Base-by-base conservation (phyloP, 2,329 filamentous ascomycete genomes). In the Tympanopsis confertula region DNA sequence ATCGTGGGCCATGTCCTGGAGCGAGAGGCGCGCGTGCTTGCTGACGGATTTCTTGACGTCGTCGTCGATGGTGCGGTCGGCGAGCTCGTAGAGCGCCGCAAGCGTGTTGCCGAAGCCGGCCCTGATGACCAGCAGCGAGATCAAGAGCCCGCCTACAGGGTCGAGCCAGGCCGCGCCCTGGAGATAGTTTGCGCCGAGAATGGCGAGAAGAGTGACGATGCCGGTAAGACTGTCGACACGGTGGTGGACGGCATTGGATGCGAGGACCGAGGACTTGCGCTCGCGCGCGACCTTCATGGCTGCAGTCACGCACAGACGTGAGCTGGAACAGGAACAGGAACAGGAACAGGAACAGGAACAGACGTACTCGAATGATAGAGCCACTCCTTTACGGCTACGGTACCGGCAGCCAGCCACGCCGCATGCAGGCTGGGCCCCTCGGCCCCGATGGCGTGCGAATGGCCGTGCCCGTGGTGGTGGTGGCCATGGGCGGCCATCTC, bases 201-300 rank as follows among this genome's bases (percentile, higher is more conserved):
- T 94, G 18, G 86, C 89, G 40, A 83, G 69, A 20, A 96, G 71
- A 2, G 91, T 93, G 39, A 96, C 91, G 49, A 96, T 84, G 46
- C 89, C 89, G 2, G 91, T 98, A 40, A 95, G 71, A 41, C 87
- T 94, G 61, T 98, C 91, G 54, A 98, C 81, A 42, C 91, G 86
- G 65, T 96, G 91, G 62, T 98, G 91, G 46, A 96, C 73, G 41
- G 91, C 89, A 54, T 98, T 98, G 41, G 88, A 95, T 28, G 89
- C 88, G 18, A 98, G 76, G 42, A 98, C 87, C 5, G 88, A 93
- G 12, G 89, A 96, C 55, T 94, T 94, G 57, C 89, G 85, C 61
- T 94, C 86, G 49, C 78, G 78, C 35, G 91, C 91, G 42, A 98
- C 78, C 65, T 95, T 96, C 81, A 96, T 93, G 37, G 86, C 86